These are phyloP conservation scores for Quercus variabilis DNA, from an alignment of 306 rosid genomes.

Conservation along the genomic window DNA sequence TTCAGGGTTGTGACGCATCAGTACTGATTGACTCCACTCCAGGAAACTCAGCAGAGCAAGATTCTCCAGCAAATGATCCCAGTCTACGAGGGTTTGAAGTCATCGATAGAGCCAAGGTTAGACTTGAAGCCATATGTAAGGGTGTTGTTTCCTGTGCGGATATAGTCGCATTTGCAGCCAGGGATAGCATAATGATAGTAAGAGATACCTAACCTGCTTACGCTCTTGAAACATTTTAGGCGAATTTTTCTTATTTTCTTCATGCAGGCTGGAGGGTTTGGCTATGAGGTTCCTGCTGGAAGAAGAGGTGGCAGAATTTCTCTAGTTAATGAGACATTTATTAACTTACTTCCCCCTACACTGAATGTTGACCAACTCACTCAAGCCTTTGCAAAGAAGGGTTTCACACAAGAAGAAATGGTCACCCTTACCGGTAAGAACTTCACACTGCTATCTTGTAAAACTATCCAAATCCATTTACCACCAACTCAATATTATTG, in stretches of 20 bases:
- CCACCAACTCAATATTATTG: neutral
- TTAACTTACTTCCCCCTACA: constrained; percentile 57
- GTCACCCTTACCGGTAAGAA: constrained; percentile 63
- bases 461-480: neutral
- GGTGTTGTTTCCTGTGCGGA: constrained; percentile 75
- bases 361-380: constrained; percentile 58
- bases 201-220: constrained; percentile 20
- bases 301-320: constrained; percentile 79
- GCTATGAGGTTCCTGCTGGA: constrained; percentile 78
- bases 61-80: constrained; percentile 66
- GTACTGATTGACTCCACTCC: constrained; percentile 67
- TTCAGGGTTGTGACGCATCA: constrained; percentile 74
- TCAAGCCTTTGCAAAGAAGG: constrained; percentile 49
- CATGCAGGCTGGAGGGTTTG: constrained; percentile 53
- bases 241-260: neutral
- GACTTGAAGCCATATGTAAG: constrained; percentile 53
- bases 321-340: constrained; percentile 46
- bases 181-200: constrained; percentile 64
- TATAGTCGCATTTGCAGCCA: constrained; percentile 72
- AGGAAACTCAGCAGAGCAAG: constrained; percentile 63
- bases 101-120: constrained; percentile 69
- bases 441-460: neutral
- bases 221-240: neutral
- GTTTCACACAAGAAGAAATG: constrained; percentile 78
- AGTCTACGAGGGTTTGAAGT: constrained; percentile 67